Evolutionary conservation across 176 grass and related monocot genomes (phyloP).

Genomic region (Poa pratensis): DNA sequence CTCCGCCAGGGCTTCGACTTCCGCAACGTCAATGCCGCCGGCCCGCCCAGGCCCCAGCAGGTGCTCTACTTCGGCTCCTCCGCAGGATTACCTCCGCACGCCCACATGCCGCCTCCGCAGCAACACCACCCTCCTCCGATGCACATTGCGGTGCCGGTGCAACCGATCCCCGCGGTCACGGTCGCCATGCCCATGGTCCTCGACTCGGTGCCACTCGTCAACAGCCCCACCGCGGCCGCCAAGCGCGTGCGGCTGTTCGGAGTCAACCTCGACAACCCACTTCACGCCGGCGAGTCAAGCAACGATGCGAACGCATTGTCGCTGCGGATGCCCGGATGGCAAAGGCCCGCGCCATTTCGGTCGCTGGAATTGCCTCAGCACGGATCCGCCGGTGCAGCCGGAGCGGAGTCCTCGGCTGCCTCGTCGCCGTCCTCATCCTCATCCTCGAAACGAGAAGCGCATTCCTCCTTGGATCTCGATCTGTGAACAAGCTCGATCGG

Average conservation of each 20-base stretch:
- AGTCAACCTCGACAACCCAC: constrained; percentile 84
- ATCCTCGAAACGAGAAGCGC: constrained; percentile 70
- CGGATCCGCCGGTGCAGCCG: not conserved
- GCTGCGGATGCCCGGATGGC: constrained; percentile 66
- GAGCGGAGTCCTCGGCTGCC: constrained; percentile 44
- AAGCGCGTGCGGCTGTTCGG: constrained; percentile 96
- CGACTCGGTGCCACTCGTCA: constrained; percentile 65
- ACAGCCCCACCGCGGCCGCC: constrained; percentile 40
- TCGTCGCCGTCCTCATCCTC: constrained; percentile 65
- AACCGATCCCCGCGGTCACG: constrained; percentile 28
- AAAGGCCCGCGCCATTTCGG: constrained; percentile 49
- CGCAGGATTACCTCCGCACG: constrained; percentile 29
- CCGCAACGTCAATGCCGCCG: constrained; percentile 30
- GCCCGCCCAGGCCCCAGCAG: constrained; percentile 32
- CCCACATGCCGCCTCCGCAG: constrained; percentile 45
- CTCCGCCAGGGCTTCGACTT: constrained; percentile 65
- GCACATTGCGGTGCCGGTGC: constrained; percentile 61
- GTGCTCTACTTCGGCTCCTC: constrained; percentile 62
- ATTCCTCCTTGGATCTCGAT: constrained; percentile 95
- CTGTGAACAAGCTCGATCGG: constrained; percentile 52
- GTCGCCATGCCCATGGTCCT: constrained; percentile 58
- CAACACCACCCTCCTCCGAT: constrained; percentile 29
- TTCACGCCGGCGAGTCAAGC: constrained; percentile 34
- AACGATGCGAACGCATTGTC: constrained; percentile 53
- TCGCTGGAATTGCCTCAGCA: constrained; percentile 51